Evolutionary conservation across 2,329 filamentous ascomycete genomes (phyloP).

Genomic region (Phaeosphaeriaceae sp.): DNA sequence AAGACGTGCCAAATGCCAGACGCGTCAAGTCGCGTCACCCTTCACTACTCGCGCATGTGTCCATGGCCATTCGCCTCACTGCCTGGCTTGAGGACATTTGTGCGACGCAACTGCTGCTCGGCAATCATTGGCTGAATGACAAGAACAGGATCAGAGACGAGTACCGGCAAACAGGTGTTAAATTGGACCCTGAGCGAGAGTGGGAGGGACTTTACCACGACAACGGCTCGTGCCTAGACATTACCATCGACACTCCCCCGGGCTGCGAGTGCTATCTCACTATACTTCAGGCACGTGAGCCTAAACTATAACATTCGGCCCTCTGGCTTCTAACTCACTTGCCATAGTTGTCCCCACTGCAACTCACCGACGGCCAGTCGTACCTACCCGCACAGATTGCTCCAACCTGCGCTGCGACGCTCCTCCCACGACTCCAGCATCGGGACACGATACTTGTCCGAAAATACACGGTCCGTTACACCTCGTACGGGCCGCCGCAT

Average conservation of each 20-base stretch:
- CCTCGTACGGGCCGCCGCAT: slow-evolving; percentile 34
- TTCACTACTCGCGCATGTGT: background rate
- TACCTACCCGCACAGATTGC: slow-evolving; percentile 27
- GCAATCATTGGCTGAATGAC: slow-evolving; percentile 29
- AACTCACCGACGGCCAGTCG: slow-evolving; percentile 37
- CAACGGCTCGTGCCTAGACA: slow-evolving; percentile 44
- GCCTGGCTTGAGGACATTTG: slow-evolving; percentile 34
- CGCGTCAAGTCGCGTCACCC: slow-evolving; percentile 22
- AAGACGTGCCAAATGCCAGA: background rate
- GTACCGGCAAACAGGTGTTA: slow-evolving; percentile 10
- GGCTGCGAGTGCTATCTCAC: slow-evolving; percentile 19
- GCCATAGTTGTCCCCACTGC: slow-evolving; percentile 24
- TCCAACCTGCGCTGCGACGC: slow-evolving; percentile 9
- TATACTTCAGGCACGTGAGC: background rate
- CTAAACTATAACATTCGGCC: background rate
- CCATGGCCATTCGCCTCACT: slow-evolving; percentile 22
- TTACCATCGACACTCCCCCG: slow-evolving; percentile 18
- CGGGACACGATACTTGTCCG: slow-evolving; percentile 24
- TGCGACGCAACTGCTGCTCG: slow-evolving; percentile 27
- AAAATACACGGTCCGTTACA: slow-evolving; percentile 32
- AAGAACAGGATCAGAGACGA: slow-evolving; percentile 15
- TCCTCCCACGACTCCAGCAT: slow-evolving; percentile 10
- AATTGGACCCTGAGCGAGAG: slow-evolving; percentile 9
- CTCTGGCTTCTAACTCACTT: slow-evolving; percentile 3
- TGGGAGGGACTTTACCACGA: slow-evolving; percentile 40